Percentiles rank a stretch among this genome's conserved stretches.
Evolutionary conservation across 495 filamentous ascomycete genomes (phyloP).

Genomic region (Mytilinidion resinicola): DNA sequence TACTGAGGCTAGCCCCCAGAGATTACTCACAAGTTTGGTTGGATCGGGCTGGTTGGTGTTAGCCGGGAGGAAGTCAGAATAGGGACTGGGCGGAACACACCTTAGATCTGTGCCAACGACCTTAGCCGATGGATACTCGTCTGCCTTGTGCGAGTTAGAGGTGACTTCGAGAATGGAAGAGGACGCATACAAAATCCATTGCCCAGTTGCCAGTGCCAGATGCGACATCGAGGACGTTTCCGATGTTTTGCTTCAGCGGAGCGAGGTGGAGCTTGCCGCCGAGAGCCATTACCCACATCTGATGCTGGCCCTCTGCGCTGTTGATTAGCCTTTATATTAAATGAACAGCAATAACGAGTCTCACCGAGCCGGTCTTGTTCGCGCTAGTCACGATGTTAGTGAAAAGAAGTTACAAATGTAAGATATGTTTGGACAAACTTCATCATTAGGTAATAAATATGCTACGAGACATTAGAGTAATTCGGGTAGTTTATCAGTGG

Average conservation of each 20-base stretch:
- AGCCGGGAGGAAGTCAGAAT: background rate
- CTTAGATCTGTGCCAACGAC: slow-evolving; percentile 5
- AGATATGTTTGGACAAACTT: slow-evolving; percentile 3
- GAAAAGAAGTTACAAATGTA: background rate
- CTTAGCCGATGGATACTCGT: slow-evolving; percentile 1
- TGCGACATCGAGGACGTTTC: slow-evolving; percentile 3
- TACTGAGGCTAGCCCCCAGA: background rate
- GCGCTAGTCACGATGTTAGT: background rate
- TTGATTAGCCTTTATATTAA: background rate
- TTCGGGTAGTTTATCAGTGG: background rate
- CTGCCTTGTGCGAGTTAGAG: background rate
- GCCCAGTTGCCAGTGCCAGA: slow-evolving; percentile 5
- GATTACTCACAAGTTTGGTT: slow-evolving; percentile 7
- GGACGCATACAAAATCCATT: slow-evolving; percentile 5
- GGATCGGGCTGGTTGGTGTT: slow-evolving; percentile 1
- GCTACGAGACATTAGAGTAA: background rate
- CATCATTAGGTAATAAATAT: slow-evolving; percentile 13
- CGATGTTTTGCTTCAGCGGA: slow-evolving; percentile 2
- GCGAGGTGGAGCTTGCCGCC: slow-evolving; percentile 6
- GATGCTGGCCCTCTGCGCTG: slow-evolving; percentile 5
- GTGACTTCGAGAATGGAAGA: background rate
- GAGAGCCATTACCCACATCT: slow-evolving; percentile 6
- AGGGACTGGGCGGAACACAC: background rate
- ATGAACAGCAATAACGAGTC: background rate
- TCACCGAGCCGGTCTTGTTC: slow-evolving; percentile 6